Evolutionary conservation across 495 filamentous ascomycete genomes (phyloP).

Genomic region (Staphylotrichum tortipilum): DNA sequence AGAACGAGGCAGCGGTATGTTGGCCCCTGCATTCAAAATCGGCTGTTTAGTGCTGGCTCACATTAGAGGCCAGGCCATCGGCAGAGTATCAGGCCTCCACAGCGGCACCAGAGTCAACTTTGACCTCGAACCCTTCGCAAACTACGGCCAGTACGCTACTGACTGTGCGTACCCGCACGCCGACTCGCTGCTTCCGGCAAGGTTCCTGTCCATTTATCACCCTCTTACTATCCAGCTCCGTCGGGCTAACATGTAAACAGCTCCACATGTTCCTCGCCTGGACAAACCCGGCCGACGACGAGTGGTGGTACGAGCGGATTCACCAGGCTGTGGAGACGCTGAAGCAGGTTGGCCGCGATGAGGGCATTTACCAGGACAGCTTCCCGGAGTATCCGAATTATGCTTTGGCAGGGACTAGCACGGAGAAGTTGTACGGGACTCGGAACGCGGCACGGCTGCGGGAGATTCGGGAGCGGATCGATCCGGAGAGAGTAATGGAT

Average conservation of each 20-base stretch:
- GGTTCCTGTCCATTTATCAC: neutral
- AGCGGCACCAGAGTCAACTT: slow-evolving; percentile 11
- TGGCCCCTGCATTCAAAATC: neutral
- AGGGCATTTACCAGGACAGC: slow-evolving; percentile 17
- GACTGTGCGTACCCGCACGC: slow-evolving; percentile 19
- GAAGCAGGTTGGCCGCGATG: slow-evolving; percentile 13
- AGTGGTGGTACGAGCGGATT: slow-evolving; percentile 17
- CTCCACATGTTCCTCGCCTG: slow-evolving; percentile 21
- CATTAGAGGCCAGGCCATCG: slow-evolving; percentile 6
- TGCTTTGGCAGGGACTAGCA: slow-evolving; percentile 4
- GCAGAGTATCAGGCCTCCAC: neutral
- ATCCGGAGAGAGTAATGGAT: slow-evolving; percentile 20
- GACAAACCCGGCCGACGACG: slow-evolving; percentile 11
- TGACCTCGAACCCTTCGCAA: slow-evolving; percentile 22
- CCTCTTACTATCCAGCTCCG: no score
- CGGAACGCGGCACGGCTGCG: slow-evolving; percentile 14
- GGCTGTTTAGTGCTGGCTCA: neutral
- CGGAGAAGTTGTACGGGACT: slow-evolving; percentile 15
- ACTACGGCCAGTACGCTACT: slow-evolving; percentile 17
- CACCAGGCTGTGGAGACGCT: slow-evolving; percentile 5
- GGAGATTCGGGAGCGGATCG: slow-evolving; percentile 8
- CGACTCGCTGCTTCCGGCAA: slow-evolving; percentile 20
- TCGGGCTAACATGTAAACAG: slow-evolving; percentile 2
- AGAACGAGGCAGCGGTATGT: slow-evolving; percentile 10
- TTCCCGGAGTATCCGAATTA: slow-evolving; percentile 20